Evolutionary conservation across 2,329 filamentous ascomycete species (phyloP), one percentile per base, ranked within the genome.

Genomic region (Exophiala xenobiotica): DNA sequence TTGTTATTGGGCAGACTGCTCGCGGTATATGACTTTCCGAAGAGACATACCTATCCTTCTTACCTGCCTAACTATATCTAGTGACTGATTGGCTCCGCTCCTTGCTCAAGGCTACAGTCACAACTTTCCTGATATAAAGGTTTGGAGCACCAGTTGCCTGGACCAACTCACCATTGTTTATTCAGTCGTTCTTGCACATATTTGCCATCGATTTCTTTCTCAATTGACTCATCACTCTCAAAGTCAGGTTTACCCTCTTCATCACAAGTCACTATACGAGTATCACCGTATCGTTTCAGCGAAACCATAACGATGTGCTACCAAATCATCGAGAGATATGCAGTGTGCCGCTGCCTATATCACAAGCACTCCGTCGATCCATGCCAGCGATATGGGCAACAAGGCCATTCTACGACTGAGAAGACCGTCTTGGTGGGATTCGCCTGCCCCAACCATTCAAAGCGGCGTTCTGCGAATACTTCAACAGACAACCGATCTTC

Each of bases 271-370:
- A 11, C 29, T 33, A 14, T 33, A 33, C 29, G 11, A 6, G 11
- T 11, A 33, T 33, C 9, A 60, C 56, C 14, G 9, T 22, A 46
- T n/a, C 45, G 22, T 6, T n/a, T n/a, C 68, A 77, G 60, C 56
- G 14, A n/a, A 16, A 46, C 23, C 27, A 12, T 22, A 50, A 48
- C 9, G 20, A 95, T 96, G 90, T 96, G 90, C 67, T 91, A 90
- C 66, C 88, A 91, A 73, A 73, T 96, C 56, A 77, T 92, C 63
- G 90, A 96, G 70, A 79, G 88, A 52, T 96, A 90, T 76, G 85
- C 90, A 49, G 88, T 87, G 49, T 96, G 90, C 78, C 81, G 84
- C 58, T 96, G 90, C 72, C 78, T 92, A 62, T 95, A 96, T 77
- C 89, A 92, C 76, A 80, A 86, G 65, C 90, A 96, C 68, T 85